Conservation (phyloP, 257 asterid species). For the Nicotiana otophora region DNA sequence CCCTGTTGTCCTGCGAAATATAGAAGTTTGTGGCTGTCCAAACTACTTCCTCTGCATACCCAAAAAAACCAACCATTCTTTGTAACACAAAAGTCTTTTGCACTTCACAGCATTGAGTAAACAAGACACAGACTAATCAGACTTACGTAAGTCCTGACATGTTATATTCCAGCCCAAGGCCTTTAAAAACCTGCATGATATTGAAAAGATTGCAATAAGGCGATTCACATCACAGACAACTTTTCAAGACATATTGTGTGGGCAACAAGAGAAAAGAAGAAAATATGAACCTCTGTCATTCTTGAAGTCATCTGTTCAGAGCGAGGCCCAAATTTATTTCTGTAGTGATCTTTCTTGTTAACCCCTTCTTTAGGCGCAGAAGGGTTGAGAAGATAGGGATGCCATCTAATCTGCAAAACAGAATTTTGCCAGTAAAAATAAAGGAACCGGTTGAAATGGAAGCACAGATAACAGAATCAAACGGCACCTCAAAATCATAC, state of each 20-base stretch:
- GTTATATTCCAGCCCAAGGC: constrained; percentile 53
- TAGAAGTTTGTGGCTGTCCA: constrained; percentile 67
- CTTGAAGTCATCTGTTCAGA: constrained; percentile 47
- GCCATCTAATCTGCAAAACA: constrained; percentile 38
- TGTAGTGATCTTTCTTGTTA: constrained; percentile 55
- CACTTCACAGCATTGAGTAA: constrained; percentile 1
- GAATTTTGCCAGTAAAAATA: neutral
- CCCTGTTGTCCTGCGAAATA: constrained; percentile 60
- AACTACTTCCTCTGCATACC: constrained; percentile 52
- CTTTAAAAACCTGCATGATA: constrained; percentile 48
- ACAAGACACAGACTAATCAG: neutral
- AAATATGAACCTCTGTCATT: constrained; percentile 60
- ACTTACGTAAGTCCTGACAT: constrained; percentile 61
- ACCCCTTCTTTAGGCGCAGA: constrained; percentile 69
- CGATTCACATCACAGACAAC: neutral
- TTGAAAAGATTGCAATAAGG: neutral
- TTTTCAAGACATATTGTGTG: neutral
- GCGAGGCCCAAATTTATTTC: constrained; percentile 52
- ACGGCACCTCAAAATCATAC: constrained; percentile 37
- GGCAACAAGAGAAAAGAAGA: neutral
- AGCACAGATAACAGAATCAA: neutral
- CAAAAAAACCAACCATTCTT: neutral
- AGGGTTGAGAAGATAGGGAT: constrained; percentile 50
- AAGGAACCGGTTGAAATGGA: neutral
- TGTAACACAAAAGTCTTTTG: neutral